Evolutionary conservation across 345 rosid species (phyloP).

Genomic region (Turritis glabra): DNA sequence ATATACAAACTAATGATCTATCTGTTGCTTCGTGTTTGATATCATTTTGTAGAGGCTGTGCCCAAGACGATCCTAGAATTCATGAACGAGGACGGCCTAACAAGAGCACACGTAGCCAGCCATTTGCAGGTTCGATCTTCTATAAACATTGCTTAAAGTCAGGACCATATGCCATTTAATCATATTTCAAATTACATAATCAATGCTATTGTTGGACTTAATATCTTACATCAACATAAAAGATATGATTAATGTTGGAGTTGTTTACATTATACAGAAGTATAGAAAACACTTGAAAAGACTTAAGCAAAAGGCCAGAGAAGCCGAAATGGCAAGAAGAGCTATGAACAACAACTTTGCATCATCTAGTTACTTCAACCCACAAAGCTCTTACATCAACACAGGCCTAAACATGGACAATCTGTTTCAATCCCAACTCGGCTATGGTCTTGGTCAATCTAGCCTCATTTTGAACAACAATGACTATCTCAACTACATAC

Average conservation of each 20-base stretch:
- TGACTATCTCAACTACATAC: not conserved
- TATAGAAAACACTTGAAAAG: slow-evolving; percentile 47
- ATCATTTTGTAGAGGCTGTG: slow-evolving; percentile 51
- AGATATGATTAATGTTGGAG: not conserved
- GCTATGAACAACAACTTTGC: slow-evolving; percentile 24
- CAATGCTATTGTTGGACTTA: not conserved
- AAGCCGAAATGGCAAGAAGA: not conserved
- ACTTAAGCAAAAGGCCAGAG: slow-evolving; percentile 23
- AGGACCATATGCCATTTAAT: not conserved
- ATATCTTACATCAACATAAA: not conserved
- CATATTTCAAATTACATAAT: not conserved
- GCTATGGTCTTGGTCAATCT: slow-evolving; percentile 12
- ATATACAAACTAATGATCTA: not conserved
- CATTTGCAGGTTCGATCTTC: slow-evolving; percentile 61
- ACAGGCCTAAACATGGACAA: not conserved
- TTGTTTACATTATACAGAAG: slow-evolving; percentile 47
- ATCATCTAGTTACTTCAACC: slow-evolving; percentile 21
- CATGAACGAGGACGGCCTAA: slow-evolving; percentile 55
- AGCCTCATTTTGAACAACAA: not conserved
- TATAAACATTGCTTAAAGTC: not conserved
- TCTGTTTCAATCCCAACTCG: not conserved
- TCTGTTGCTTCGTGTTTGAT: slow-evolving; percentile 3
- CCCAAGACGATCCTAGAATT: slow-evolving; percentile 60
- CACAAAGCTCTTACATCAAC: not conserved
- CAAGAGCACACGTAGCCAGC: slow-evolving; percentile 67